Percentiles rank a stretch among this genome's conserved stretches.
phyloP scores from a whole-genome alignment of 192 early-diverging fungal species.

The Podila epicladia region DNA sequence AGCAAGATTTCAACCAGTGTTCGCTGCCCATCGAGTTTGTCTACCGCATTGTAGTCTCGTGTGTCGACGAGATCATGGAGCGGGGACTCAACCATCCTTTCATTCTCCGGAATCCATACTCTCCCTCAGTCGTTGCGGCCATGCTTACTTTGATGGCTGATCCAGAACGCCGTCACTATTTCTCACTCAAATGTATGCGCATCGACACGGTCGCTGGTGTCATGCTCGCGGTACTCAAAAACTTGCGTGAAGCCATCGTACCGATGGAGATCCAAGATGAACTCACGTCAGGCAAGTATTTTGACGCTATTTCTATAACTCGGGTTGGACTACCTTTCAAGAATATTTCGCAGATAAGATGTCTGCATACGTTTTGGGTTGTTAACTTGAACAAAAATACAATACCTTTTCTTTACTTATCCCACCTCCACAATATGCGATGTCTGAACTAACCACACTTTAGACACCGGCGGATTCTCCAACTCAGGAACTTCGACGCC shows the following conservation, averaged over 20 bases:
- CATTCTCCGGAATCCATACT: slow-evolving; percentile 44
- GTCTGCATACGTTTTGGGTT: neutral
- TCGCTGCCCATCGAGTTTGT: slow-evolving; percentile 49
- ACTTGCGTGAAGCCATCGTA: slow-evolving; percentile 39
- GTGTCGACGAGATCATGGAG: slow-evolving; percentile 48
- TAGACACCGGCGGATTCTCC: neutral
- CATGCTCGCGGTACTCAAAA: slow-evolving; percentile 44
- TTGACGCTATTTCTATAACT: neutral
- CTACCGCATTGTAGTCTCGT: slow-evolving; percentile 35
- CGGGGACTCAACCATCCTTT: slow-evolving; percentile 46
- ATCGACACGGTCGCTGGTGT: slow-evolving; percentile 49
- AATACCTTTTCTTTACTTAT: neutral
- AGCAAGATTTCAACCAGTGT: slow-evolving; percentile 49
- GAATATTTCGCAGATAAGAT: neutral
- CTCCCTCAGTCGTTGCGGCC: slow-evolving; percentile 30
- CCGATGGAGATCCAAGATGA: slow-evolving; percentile 49
- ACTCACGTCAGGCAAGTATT: slow-evolving; percentile 27
- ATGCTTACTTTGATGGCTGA: slow-evolving; percentile 43
- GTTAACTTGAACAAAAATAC: neutral
- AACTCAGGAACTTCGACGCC: slow-evolving; percentile 20
- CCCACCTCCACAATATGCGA: too few relatives aligned
- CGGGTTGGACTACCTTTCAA: neutral
- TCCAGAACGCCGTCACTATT: slow-evolving; percentile 39
- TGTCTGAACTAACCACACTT: too few relatives aligned
- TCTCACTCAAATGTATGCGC: slow-evolving; percentile 41